Base-by-base conservation (phyloP, 2,329 filamentous ascomycete genomes). In the Paraphoma chrysanthemicola region DNA sequence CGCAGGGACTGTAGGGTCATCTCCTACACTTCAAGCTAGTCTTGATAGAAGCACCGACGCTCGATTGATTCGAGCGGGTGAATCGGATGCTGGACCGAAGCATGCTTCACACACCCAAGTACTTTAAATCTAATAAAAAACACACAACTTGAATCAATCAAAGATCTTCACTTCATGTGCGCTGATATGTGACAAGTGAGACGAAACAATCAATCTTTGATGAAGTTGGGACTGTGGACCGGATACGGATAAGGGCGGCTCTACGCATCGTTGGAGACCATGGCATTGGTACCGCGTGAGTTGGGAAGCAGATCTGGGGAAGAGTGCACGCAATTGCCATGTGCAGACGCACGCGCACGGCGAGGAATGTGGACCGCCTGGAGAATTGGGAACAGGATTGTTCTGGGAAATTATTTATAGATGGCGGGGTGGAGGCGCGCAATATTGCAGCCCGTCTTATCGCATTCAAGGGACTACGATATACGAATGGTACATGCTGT, bases 21-120 rank as follows among this genome's bases (percentile, higher is more conserved):
- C 81, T 76, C 79, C 82, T 84, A 84, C 79, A 70, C 77, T 81
- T 79, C 77, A 76, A 77, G 80, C 81, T 77, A 79, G 57, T 67
- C 72, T 66, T 67, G 52, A 67, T 73, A 70, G 74, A 75, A 68
- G 74, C 77, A 70, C 69, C 69, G 66, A 23, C 69, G 11, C 54
- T 54, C 41, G 47, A 57, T 63, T 50, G 62, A 59, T 30, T 73
- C 70, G 69, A 70, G 54, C 70, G 63, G 70, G 76, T 78, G 82
- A 83, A 83, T 75, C 66, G 59, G 82, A 83, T 85, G 82, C 82
- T 79, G 82, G 75, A 69, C 63, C 73, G 74, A 74, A 76, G 74
- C 75, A 73, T 71, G 78, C 79, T 80, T 77, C 33, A 36, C 23
- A 23, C 70, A 66, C 57, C 59, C 61, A 70, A 77, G 62, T 68